A percentile compares a stretch with the other conserved stretches of the same genome.
These are phyloP conservation scores for Raphanus hybrid DNA, from an alignment of 441 rosid genomes.

Conservation along the genomic window DNA sequence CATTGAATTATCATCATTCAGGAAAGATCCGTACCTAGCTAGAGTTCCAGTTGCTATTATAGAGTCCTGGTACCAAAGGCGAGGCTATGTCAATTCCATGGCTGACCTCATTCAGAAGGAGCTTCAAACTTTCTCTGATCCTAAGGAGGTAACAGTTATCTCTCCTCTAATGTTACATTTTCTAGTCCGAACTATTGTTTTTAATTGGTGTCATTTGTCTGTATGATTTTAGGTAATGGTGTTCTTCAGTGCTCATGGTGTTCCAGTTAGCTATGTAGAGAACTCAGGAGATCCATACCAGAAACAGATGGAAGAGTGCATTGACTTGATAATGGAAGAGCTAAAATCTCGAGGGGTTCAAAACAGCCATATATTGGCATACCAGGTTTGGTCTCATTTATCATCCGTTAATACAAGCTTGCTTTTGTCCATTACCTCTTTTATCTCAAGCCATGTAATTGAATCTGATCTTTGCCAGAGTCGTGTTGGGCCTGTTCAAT, in stretches of 20 bases:
- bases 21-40: slow-evolving; percentile 80
- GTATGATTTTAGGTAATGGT: slow-evolving; percentile 67
- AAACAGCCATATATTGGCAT: slow-evolving; percentile 79
- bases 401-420: neutral
- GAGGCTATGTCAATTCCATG: slow-evolving; percentile 86
- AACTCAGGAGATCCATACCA: slow-evolving; percentile 96
- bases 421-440: slow-evolving; percentile 4
- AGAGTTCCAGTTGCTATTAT: slow-evolving; percentile 79
- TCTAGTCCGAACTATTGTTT: neutral
- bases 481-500: slow-evolving; percentile 98
- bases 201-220: slow-evolving; percentile 19
- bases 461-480: slow-evolving; percentile 56
- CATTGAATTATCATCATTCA: slow-evolving; percentile 45
- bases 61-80: slow-evolving; percentile 87
- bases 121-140: slow-evolving; percentile 62
- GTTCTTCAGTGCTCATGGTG: slow-evolving; percentile 98
- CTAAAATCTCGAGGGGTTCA: slow-evolving; percentile 74
- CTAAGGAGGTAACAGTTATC: slow-evolving; percentile 64
- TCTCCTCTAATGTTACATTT: neutral
- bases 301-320: slow-evolving; percentile 97
- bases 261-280: slow-evolving; percentile 86
- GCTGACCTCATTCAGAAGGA: slow-evolving; percentile 89
- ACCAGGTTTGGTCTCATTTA: slow-evolving; percentile 67
- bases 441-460: neutral
- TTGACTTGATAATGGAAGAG: slow-evolving; percentile 80